phyloP scores from a whole-genome alignment of 2,329 filamentous ascomycete species.

The Phyllosticta ampelicida region DNA sequence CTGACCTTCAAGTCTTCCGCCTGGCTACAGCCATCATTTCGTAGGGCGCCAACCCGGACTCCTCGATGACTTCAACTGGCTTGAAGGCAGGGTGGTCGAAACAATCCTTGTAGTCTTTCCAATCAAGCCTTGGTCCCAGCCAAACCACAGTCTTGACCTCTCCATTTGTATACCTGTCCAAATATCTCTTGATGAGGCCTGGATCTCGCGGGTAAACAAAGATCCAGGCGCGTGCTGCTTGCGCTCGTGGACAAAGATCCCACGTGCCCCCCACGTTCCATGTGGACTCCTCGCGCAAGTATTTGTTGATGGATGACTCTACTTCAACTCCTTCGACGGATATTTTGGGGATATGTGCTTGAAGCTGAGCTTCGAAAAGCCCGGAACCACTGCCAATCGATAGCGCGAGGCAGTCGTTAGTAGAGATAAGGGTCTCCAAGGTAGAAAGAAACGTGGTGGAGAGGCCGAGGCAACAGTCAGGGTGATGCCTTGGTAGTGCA shows the following conservation, averaged over 20 bases:
- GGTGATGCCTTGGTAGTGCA: constrained; percentile 16
- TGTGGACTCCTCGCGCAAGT: constrained; percentile 33
- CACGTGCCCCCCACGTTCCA: constrained; percentile 35
- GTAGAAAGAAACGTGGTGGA: constrained; percentile 21
- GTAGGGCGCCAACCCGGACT: constrained; percentile 23
- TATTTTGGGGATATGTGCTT: constrained; percentile 16
- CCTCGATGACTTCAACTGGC: constrained; percentile 16
- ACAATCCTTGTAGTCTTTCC: constrained; percentile 24
- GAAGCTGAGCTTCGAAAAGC: constrained; percentile 37
- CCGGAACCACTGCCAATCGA: constrained; percentile 43
- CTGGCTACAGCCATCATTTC: constrained; percentile 22
- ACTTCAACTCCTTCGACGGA: constrained; percentile 41
- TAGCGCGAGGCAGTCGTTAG: constrained; percentile 19
- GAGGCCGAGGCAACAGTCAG: constrained; percentile 28
- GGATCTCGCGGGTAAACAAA: constrained; percentile 46
- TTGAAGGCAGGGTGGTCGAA: constrained; percentile 14
- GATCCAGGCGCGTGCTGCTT: constrained; percentile 36
- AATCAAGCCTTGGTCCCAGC: constrained; percentile 34
- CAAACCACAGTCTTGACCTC: constrained; percentile 30
- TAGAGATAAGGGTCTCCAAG: constrained; percentile 18
- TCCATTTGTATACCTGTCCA: constrained; percentile 24
- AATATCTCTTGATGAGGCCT: constrained; percentile 34
- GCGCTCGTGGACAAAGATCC: constrained; percentile 32
- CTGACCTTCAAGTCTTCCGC: background rate
- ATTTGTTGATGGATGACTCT: constrained; percentile 27